A percentile compares a stretch with the other conserved stretches of the same genome.
Conservation (phyloP, 1,284 basidiomycete species). For the Singerocomus inundabilis region DNA sequence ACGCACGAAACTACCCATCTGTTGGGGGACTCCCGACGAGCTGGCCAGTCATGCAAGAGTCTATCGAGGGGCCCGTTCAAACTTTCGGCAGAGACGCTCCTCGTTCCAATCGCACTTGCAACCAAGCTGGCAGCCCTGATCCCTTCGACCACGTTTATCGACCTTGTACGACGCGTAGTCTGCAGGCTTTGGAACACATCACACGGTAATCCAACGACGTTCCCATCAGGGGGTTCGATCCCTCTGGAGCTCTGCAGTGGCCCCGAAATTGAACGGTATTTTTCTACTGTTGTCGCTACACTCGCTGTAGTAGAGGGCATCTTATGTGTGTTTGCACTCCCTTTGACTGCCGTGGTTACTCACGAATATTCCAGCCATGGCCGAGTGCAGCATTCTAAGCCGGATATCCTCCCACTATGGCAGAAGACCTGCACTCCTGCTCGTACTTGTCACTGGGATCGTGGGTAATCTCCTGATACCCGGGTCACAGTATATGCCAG, state of each 20-base stretch:
- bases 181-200: constrained; percentile 29
- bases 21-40: constrained; percentile 7
- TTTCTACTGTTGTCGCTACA: constrained; percentile 23
- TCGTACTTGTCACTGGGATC: constrained; percentile 16
- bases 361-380: constrained; percentile 16
- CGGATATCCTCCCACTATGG: constrained; percentile 30
- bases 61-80: background rate
- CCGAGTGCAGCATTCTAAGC: constrained; percentile 21
- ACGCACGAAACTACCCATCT: constrained; percentile 14
- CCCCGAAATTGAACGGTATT: constrained; percentile 20
- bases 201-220: constrained; percentile 11
- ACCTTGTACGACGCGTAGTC: constrained; percentile 25
- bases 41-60: background rate
- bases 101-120: constrained; percentile 31
- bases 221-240: constrained; percentile 11
- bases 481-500: constrained; percentile 12
- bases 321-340: constrained; percentile 20
- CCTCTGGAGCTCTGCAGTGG: constrained; percentile 25
- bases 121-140: constrained; percentile 24
- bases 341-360: background rate
- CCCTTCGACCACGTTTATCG: constrained; percentile 30
- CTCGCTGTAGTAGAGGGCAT: constrained; percentile 16
- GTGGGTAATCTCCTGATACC: constrained; percentile 20
- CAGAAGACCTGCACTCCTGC: constrained; percentile 32
- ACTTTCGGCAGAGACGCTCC: constrained; percentile 16